Conservation (phyloP, 2,329 filamentous ascomycete genomes). For the Hypoxylon sp. region DNA sequence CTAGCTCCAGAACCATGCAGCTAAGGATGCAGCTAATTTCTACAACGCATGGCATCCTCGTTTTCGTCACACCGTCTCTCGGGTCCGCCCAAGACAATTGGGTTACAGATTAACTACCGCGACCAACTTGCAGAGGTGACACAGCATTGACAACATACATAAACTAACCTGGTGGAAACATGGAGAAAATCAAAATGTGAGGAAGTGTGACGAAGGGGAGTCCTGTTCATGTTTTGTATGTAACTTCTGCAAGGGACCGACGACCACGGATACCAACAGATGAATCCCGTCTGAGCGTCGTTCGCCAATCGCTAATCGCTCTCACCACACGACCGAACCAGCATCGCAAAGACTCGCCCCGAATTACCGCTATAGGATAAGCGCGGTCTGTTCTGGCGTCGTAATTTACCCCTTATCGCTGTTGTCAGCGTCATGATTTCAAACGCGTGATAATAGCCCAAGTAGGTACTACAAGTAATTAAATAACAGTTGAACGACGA, state of each 20-base stretch:
- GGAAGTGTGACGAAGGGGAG: too few relatives aligned
- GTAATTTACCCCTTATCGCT: slow-evolving; percentile 2
- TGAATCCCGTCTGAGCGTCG: slow-evolving; percentile 4
- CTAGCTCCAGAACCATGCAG: slow-evolving; percentile 17
- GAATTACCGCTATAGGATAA: slow-evolving; percentile 15
- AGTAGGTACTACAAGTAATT: too few relatives aligned
- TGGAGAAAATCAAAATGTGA: too few relatives aligned
- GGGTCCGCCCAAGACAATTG: slow-evolving; percentile 20
- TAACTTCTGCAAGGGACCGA: slow-evolving; percentile 17
- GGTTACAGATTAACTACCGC: slow-evolving; percentile 20
- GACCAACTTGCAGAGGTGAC: too few relatives aligned
- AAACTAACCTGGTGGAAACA: too few relatives aligned
- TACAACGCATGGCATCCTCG: slow-evolving; percentile 33
- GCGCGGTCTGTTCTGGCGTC: slow-evolving; percentile 14
- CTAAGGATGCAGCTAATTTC: slow-evolving; percentile 18
- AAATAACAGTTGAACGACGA: too few relatives aligned
- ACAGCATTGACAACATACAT: background rate
- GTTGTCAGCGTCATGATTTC: slow-evolving; percentile 8
- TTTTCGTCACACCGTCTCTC: slow-evolving; percentile 27
- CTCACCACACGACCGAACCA: slow-evolving; percentile 11
- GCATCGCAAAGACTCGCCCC: slow-evolving; percentile 1
- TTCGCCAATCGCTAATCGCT: slow-evolving; percentile 5
- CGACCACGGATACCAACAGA: background rate
- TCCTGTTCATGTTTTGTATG: too few relatives aligned
- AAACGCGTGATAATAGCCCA: too few relatives aligned